A percentile compares a stretch with the other conserved stretches of the same genome.
phyloP scores from a whole-genome alignment of 2,329 filamentous ascomycete species.

The Epichloe baconii region DNA sequence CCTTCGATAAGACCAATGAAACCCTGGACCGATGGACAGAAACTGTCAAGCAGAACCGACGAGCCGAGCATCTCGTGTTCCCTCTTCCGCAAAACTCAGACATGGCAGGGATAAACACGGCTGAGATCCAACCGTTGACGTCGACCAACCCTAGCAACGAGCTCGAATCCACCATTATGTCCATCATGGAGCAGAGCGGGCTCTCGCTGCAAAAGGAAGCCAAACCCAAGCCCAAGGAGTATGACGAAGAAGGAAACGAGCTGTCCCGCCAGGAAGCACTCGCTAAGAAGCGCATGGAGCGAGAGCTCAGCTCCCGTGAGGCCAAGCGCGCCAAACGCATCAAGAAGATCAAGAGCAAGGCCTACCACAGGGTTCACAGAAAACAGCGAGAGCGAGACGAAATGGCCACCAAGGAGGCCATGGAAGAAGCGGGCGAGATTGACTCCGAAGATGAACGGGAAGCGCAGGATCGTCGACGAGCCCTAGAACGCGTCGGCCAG shows the following conservation, averaged over 20 bases:
- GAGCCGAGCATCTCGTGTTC: conserved; percentile 82
- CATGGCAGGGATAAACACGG: conserved; percentile 44
- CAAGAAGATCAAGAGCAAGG: conserved; percentile 98
- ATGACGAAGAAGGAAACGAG: conserved; percentile 59
- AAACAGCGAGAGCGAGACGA: conserved; percentile 50
- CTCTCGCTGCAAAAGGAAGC: conserved; percentile 38
- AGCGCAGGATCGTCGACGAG: conserved; percentile 57
- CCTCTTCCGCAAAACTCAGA: conserved; percentile 64
- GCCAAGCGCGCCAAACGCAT: conserved; percentile 81
- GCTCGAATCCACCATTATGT: conserved; percentile 73
- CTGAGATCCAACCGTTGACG: conserved; percentile 51
- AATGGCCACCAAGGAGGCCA: conserved; percentile 36
- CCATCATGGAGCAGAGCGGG: conserved; percentile 82
- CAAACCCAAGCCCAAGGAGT: conserved; percentile 43
- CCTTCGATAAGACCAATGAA: conserved; percentile 84
- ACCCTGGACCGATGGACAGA: conserved; percentile 85
- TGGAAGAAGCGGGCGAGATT: conserved; percentile 43
- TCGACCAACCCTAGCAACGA: conserved; percentile 57
- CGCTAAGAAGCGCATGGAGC: conserved; percentile 61
- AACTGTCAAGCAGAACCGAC: conserved; percentile 85
- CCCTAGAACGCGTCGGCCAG: conserved; percentile 72
- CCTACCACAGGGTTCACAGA: conserved; percentile 82
- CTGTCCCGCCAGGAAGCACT: conserved; percentile 58
- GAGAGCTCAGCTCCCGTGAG: conserved; percentile 80
- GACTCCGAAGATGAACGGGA: conserved; percentile 55